phyloP scores from a whole-genome alignment of 371 early-diverging fungal genomes.

The Saksenaea vasiformis region DNA sequence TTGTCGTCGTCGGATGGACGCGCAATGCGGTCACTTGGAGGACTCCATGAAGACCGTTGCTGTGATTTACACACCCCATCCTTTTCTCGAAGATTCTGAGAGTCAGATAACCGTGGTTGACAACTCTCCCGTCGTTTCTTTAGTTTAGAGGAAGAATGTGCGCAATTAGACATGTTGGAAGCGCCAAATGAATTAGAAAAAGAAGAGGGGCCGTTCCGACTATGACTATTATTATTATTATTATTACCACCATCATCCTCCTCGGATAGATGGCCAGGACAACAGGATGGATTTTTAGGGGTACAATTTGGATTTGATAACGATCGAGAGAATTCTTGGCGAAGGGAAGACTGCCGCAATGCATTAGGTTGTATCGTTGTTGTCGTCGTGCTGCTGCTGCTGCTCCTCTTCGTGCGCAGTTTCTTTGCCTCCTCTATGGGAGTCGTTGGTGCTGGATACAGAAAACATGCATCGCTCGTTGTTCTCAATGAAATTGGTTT shows the following conservation, averaged over 20 bases:
- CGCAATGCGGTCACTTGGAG: constrained; percentile 31
- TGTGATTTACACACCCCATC: no score
- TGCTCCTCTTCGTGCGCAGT: no score
- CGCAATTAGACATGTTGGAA: not conserved
- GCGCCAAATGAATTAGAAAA: not conserved
- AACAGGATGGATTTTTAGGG: not conserved
- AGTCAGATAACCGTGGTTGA: not conserved
- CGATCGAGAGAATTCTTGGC: not conserved
- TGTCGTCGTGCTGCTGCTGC: not conserved
- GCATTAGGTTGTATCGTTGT: not conserved
- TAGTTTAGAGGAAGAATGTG: not conserved
- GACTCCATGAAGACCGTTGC: constrained; percentile 17
- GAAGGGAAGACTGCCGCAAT: not conserved
- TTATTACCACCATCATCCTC: not conserved
- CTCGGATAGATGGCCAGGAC: not conserved
- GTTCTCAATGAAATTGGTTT: no score
- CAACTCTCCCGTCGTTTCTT: not conserved
- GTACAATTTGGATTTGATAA: not conserved
- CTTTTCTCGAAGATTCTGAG: not conserved
- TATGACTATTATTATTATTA: no score
- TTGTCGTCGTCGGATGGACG: constrained; percentile 20
- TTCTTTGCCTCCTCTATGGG: not conserved
- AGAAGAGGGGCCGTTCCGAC: not conserved
- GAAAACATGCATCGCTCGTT: not conserved
- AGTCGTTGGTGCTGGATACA: not conserved